A percentile compares a stretch with the other conserved stretches of the same genome.
These are phyloP conservation scores for Chytriomyces confervae DNA, from an alignment of 192 early-diverging fungal species.

Conservation along the genomic window DNA sequence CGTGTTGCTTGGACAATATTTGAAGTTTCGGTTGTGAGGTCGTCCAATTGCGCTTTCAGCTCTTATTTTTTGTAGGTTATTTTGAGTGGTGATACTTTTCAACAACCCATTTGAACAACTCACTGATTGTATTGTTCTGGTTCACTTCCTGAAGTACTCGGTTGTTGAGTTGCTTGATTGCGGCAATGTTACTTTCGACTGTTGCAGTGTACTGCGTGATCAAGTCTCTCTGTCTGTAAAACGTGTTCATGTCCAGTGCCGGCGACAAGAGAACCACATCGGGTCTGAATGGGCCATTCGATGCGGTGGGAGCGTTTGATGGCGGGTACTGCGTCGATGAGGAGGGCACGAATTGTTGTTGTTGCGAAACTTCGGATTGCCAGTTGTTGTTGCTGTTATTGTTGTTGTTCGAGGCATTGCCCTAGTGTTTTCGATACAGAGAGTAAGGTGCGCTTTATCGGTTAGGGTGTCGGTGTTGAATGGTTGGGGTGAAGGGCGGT, in stretches of 20 bases:
- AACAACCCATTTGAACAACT: background rate
- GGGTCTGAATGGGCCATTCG: background rate
- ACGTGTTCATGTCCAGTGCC: constrained; percentile 27
- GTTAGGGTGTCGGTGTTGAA: background rate
- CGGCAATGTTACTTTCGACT: constrained; percentile 8
- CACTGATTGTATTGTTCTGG: constrained; percentile 11
- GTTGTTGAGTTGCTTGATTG: constrained; percentile 15
- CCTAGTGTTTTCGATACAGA: background rate
- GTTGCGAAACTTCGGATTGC: background rate
- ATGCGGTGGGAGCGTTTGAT: background rate
- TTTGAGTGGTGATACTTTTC: background rate
- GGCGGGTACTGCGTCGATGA: constrained; percentile 2
- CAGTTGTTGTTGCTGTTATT: background rate
- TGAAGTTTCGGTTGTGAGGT: constrained; percentile 19
- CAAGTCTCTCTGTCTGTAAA: constrained; percentile 30
- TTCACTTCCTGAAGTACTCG: constrained; percentile 20
- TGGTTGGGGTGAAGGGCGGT: background rate
- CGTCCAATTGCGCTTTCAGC: constrained; percentile 10
- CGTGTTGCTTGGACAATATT: constrained; percentile 7
- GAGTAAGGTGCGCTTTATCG: background rate
- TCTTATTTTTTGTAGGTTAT: background rate
- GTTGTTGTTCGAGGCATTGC: background rate
- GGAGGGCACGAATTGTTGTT: background rate
- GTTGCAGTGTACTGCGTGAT: constrained; percentile 17
- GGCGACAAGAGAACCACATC: constrained; percentile 13